These are phyloP conservation scores for Penicillium sp. DNA, from an alignment of 2,329 filamentous ascomycete genomes.

Conservation along the genomic window DNA sequence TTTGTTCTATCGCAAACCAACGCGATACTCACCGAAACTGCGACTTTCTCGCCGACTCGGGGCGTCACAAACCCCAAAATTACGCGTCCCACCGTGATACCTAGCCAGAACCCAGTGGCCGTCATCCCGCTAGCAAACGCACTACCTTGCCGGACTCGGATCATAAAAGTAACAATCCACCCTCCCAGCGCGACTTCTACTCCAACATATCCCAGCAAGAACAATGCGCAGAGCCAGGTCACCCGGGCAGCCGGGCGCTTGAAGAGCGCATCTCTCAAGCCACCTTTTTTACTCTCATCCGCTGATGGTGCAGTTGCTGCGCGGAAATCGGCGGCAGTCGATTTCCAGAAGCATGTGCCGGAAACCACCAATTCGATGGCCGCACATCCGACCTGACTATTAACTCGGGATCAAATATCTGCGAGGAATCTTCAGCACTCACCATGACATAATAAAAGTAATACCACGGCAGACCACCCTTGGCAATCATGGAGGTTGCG, in stretches of 20 bases:
- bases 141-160: slow-evolving; percentile 66
- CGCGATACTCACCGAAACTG: slow-evolving; percentile 45
- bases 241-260: slow-evolving; percentile 23
- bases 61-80: slow-evolving; percentile 74
- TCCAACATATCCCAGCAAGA: slow-evolving; percentile 76
- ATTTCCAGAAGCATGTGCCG: slow-evolving; percentile 23
- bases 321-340: slow-evolving; percentile 19
- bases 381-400: slow-evolving; percentile 25
- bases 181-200: slow-evolving; percentile 69
- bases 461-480: slow-evolving; percentile 63
- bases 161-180: slow-evolving; percentile 86
- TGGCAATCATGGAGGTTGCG: slow-evolving; percentile 70
- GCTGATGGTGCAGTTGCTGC: slow-evolving; percentile 6
- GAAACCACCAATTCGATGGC: slow-evolving; percentile 25
- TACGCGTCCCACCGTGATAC: slow-evolving; percentile 71
- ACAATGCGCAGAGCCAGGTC: slow-evolving; percentile 51
- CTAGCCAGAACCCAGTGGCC: slow-evolving; percentile 80
- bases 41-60: slow-evolving; percentile 63
- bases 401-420: not conserved
- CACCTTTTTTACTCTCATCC: slow-evolving; percentile 18
- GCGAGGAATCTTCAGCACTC: slow-evolving; percentile 19
- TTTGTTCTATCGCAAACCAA: not conserved
- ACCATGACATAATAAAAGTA: slow-evolving; percentile 76
- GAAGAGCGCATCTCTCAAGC: slow-evolving; percentile 21
- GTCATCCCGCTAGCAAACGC: slow-evolving; percentile 72